Base-by-base conservation (phyloP, 163 green algal species). In the Chlorella variabilis region DNA sequence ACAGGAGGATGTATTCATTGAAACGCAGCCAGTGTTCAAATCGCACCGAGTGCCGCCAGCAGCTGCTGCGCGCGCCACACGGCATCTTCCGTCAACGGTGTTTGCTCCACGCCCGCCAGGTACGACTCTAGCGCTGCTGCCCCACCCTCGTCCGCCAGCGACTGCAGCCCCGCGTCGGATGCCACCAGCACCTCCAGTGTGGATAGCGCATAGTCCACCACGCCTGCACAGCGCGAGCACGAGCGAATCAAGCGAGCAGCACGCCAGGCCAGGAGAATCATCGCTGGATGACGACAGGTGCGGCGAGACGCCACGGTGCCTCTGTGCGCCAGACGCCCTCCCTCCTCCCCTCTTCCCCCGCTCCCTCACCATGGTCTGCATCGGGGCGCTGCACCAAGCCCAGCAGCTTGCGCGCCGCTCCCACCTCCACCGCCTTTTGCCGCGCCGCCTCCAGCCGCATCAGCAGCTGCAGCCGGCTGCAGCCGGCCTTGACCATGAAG, bases 401-500 rank as follows among this genome's bases (percentile, higher is more conserved):
- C 77, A 83, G 51, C 77, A 83, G 65, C 63, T 61, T 68, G 48
- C 9, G 36, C 29, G 67, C 65, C n/a, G 77, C 77, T 2, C 67
- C 65, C 49, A 42, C 49, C 38, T 70, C n/a, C 18, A 70, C 65
- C 27, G 77, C 77, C 17, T 41, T 54, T 66, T 70, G 25, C 66
- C 66, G 63, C 59, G 33, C 66, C 45, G 51, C 65, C 23, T 69
- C 54, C 15, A 77, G 29, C 48, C 77, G 66, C 65, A 77, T 59
- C 36, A 83, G 62, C 49, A 77, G 49, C 77, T 77, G 65, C 51
- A 83, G 77, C 27, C 77, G 66, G 66, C 51, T 71, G 66, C 67
- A 76, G 25, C 77, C 77, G 4, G 62, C 66, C 51, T 77, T 77
- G 11, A 83, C 45, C 51, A 83, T 75, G 66, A 83, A 83, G 3